Percentiles rank a stretch among this genome's conserved stretches.
Conservation (phyloP, 2,329 filamentous ascomycete species). For the Xylaria sp. region DNA sequence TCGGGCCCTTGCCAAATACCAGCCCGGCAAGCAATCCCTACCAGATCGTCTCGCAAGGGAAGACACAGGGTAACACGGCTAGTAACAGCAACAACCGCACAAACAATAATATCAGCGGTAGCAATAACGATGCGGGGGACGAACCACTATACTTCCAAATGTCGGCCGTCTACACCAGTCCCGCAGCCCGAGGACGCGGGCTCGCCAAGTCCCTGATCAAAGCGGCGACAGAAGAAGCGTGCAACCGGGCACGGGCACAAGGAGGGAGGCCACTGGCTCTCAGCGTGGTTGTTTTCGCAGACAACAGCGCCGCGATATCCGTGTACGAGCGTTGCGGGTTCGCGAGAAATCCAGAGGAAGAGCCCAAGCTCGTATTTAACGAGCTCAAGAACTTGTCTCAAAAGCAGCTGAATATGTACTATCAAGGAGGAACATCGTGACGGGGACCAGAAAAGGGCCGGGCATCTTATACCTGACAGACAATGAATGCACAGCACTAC, state of each 20-base stretch:
- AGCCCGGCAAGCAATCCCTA: constrained; percentile 41
- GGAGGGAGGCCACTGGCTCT: constrained; percentile 41
- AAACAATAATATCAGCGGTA: not conserved
- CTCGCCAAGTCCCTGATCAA: constrained; percentile 51
- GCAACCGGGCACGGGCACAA: constrained; percentile 40
- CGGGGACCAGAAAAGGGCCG: constrained; percentile 1
- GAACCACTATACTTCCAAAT: constrained; percentile 49
- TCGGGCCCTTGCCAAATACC: constrained; percentile 48
- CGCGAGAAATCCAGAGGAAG: constrained; percentile 35
- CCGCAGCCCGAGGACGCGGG: constrained; percentile 52
- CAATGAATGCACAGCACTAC: not conserved
- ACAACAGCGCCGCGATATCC: constrained; percentile 49
- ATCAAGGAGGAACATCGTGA: constrained; percentile 8
- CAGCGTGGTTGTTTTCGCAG: constrained; percentile 51
- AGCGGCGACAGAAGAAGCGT: constrained; percentile 45
- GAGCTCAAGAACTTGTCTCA: constrained; percentile 36
- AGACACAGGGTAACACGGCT: constrained; percentile 12
- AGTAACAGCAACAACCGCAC: not conserved
- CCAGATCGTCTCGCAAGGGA: constrained; percentile 36
- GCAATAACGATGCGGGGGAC: not conserved
- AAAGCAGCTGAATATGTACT: constrained; percentile 44
- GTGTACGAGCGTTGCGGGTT: constrained; percentile 54
- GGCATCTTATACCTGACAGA: no score
- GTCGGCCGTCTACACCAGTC: constrained; percentile 54
- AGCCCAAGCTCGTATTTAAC: constrained; percentile 39